Evolutionary conservation across 1,284 basidiomycete species (phyloP).

Genomic region (Amylostereum areolatum): DNA sequence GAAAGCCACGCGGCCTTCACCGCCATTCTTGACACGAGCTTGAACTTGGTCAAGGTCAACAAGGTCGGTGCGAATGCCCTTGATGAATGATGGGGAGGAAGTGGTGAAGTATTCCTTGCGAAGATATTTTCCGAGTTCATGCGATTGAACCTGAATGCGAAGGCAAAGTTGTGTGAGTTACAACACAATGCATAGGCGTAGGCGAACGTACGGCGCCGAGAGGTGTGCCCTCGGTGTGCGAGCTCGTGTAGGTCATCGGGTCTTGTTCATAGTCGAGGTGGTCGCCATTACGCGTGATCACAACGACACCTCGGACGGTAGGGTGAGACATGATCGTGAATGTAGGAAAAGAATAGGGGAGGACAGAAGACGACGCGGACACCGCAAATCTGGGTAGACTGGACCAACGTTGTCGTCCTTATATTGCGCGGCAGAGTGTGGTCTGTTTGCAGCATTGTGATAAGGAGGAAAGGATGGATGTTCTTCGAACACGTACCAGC

Average conservation of each 20-base stretch:
- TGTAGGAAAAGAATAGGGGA: conserved; percentile 12
- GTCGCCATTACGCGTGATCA: conserved; percentile 83
- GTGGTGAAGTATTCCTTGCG: conserved; percentile 65
- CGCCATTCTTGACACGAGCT: conserved; percentile 75
- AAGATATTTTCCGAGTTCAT: conserved; percentile 63
- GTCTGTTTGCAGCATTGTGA: not conserved
- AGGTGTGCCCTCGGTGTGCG: conserved; percentile 75
- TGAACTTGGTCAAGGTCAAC: conserved; percentile 68
- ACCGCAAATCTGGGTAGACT: conserved; percentile 8
- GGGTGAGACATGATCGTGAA: conserved; percentile 37
- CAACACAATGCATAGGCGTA: not conserved
- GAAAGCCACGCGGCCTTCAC: conserved; percentile 80
- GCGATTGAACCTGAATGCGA: conserved; percentile 55
- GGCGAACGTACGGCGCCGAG: conserved; percentile 63
- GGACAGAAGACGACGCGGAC: conserved; percentile 10
- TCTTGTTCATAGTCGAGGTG: conserved; percentile 67
- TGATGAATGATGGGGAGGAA: conserved; percentile 59
- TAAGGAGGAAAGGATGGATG: too few species aligned
- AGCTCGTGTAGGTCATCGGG: conserved; percentile 61
- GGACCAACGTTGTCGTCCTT: conserved; percentile 2
- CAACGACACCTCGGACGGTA: conserved; percentile 73
- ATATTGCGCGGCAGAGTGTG: conserved; percentile 5
- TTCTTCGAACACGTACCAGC: too few species aligned
- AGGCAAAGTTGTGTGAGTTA: not conserved
- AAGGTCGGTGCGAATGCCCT: conserved; percentile 58